Conservation (phyloP, 345 rosid species). For the Brassica nigra region DNA sequence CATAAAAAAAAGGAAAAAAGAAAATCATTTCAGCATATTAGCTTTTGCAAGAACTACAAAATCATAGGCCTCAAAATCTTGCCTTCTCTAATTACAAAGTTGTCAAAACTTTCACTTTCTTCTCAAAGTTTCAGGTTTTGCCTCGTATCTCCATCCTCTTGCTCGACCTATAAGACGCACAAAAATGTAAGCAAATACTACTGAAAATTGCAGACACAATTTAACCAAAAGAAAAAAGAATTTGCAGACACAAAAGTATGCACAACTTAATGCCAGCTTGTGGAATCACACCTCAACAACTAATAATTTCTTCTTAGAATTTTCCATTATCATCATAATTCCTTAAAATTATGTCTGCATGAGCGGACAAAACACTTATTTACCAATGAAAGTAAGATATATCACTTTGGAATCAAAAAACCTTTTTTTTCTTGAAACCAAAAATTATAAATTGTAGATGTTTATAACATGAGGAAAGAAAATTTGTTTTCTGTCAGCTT, state of each 20-base stretch:
- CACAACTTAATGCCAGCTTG: neutral
- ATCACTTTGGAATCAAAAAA: no score
- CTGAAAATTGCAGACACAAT: no score
- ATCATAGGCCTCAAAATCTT: neutral
- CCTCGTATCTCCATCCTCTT: constrained; percentile 34
- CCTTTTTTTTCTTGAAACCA: constrained; percentile 53
- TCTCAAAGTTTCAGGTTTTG: constrained; percentile 30
- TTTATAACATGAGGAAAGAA: constrained; percentile 39
- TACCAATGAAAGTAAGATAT: no score
- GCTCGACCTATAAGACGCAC: no score
- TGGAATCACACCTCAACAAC: constrained; percentile 61
- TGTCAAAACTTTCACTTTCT: neutral
- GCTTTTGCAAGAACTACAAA: constrained; percentile 19
- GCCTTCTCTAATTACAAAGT: neutral
- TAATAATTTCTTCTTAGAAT: constrained; percentile 67
- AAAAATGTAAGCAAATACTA: no score
- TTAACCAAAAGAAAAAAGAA: no score
- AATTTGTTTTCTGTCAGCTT: constrained; percentile 9
- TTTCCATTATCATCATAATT: constrained; percentile 53
- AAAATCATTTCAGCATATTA: constrained; percentile 1
- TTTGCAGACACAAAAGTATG: no score
- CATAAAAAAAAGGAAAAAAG: neutral
- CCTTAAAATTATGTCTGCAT: neutral
- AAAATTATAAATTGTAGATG: no score
- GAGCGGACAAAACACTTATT: no score